These are phyloP conservation scores for Mycena alexandri DNA, from an alignment of 768 basidiomycete genomes.

Conservation along the genomic window DNA sequence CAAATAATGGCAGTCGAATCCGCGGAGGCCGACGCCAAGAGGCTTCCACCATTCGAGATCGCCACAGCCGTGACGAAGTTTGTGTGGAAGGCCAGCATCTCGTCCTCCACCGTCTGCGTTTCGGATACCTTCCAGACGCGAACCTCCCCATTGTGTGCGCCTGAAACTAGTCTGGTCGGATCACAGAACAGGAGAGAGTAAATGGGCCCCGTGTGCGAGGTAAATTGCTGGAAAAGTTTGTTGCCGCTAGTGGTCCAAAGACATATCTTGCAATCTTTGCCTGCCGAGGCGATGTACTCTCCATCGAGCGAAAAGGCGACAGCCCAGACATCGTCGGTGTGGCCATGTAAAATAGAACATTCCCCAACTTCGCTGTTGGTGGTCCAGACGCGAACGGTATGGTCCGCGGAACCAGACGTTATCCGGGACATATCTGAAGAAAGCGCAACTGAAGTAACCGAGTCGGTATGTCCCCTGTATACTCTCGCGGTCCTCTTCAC, in stretches of 20 bases:
- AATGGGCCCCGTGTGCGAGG: not conserved
- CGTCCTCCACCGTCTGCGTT: not conserved
- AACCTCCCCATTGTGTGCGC: not conserved
- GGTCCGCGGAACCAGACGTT: not conserved
- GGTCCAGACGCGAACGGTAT: not conserved
- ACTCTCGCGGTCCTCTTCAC: not conserved
- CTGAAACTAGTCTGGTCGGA: not conserved
- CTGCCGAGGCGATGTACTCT: not conserved
- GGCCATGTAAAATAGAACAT: not conserved
- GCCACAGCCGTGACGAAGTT: not conserved
- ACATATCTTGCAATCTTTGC: not conserved
- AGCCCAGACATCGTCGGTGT: not conserved
- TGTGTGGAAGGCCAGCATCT: not conserved
- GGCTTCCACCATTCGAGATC: not conserved
- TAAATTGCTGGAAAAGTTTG: not conserved
- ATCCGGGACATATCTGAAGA: not conserved
- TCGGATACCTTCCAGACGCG: not conserved
- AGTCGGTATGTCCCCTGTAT: not conserved
- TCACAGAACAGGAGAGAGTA: not conserved
- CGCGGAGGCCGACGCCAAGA: not conserved
- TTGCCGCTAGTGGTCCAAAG: not conserved
- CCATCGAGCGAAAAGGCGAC: slow-evolving; percentile 1
- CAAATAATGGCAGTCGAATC: slow-evolving; percentile 1
- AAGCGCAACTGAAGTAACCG: not conserved
- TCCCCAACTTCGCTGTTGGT: not conserved